Evolutionary conservation across 352 stramenopile species (phyloP).

Genomic region (Globisporangium camurandrum): DNA sequence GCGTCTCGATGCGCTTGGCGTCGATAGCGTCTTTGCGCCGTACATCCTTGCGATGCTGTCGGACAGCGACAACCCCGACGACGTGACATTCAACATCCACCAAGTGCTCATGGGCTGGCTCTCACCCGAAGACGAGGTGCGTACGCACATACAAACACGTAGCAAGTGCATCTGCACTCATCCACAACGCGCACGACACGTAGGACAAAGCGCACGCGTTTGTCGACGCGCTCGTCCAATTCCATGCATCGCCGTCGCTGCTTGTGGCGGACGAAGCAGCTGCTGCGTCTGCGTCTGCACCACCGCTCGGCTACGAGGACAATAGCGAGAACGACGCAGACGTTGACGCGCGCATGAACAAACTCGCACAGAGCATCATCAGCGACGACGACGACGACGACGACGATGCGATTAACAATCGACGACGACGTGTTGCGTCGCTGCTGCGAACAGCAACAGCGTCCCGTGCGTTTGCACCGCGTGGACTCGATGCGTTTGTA

Average conservation of each 20-base stretch:
- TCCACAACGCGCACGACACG: background rate
- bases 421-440: too few relatives aligned
- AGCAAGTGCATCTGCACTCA: background rate
- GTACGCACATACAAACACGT: background rate
- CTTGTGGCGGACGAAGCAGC: constrained; percentile 27
- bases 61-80: constrained; percentile 39
- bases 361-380: constrained; percentile 13
- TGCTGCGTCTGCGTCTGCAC: too few relatives aligned
- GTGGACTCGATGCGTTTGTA: constrained; percentile 25
- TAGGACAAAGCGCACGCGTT: constrained; percentile 61
- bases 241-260: constrained; percentile 44
- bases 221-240: constrained; percentile 60
- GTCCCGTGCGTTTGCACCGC: background rate
- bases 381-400: constrained; percentile 17
- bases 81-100: constrained; percentile 66
- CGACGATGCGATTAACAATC: background rate
- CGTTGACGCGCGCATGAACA: constrained; percentile 14
- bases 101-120: constrained; percentile 83
- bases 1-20: constrained; percentile 58
- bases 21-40: constrained; percentile 77
- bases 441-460: too few relatives aligned
- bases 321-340: constrained; percentile 8
- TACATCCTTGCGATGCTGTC: constrained; percentile 77
- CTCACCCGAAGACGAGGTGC: constrained; percentile 61
- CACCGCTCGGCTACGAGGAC: background rate